Evolutionary conservation across 768 basidiomycete genomes (phyloP).

Genomic region (Scleroderma bovista): DNA sequence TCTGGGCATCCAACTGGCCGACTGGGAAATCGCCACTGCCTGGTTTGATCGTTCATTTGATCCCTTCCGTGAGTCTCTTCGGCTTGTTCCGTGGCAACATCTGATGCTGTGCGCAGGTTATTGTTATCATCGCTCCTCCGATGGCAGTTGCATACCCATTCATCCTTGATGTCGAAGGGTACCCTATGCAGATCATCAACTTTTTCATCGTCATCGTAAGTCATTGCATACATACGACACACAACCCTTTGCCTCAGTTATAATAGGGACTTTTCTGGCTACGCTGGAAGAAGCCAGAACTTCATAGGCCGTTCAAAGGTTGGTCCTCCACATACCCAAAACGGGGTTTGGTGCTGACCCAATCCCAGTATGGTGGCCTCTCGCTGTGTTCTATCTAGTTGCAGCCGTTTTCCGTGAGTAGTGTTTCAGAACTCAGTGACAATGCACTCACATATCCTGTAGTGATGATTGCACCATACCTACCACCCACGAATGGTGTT

Average conservation of each 20-base stretch:
- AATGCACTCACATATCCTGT: background rate
- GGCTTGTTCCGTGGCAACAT: conserved; percentile 38
- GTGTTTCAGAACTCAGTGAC: background rate
- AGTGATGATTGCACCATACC: conserved; percentile 54
- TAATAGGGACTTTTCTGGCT: conserved; percentile 50
- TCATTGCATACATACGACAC: background rate
- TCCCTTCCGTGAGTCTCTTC: conserved; percentile 37
- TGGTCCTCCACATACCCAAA: background rate
- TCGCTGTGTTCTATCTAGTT: conserved; percentile 50
- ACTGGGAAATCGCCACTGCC: conserved; percentile 52
- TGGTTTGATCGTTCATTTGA: conserved; percentile 50
- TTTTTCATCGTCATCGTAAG: conserved; percentile 50
- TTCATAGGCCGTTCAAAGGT: conserved; percentile 50
- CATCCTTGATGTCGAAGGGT: conserved; percentile 49
- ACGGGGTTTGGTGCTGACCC: background rate
- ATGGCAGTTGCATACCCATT: conserved; percentile 52
- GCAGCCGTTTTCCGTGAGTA: conserved; percentile 46
- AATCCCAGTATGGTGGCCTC: conserved; percentile 45
- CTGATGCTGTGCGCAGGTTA: conserved; percentile 34
- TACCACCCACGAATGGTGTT: conserved; percentile 46
- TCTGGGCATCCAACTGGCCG: conserved; percentile 62
- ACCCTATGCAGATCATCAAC: conserved; percentile 50
- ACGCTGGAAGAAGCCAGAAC: conserved; percentile 44
- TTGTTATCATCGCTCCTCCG: conserved; percentile 52
- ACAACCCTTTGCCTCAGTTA: no score